Evolutionary conservation across 23 red algal species (phyloP), one percentile per base, ranked within the genome.

Genomic region (Gracilaria caudata): DNA sequence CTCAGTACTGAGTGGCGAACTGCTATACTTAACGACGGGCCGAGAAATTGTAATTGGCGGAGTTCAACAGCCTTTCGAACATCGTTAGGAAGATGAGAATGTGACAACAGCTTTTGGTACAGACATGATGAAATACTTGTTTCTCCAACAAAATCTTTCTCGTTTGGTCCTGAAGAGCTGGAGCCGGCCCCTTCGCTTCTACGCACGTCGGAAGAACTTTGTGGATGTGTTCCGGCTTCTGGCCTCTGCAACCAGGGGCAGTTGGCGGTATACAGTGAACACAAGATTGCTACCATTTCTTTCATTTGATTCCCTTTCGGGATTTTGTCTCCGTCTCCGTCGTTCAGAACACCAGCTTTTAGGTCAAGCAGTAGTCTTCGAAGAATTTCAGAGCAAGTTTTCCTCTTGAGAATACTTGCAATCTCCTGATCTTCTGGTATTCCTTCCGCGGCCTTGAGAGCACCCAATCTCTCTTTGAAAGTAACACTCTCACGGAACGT

Each of bases 1-100:
- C 70, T 75, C 70, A 75, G 47, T 43, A 49, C 40, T 75, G 70
- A 43, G 70, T 75, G 37, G 14, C 70, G 70, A 25, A 75, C 24
- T 46, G 38, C 43, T 46, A 75, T 75, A 24, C 70, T 28, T 47
- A 47, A 30, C 1, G 70, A 75, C 7, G 70, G 70, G 16, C 40
- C 70, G n/a, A 46, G 70, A 3, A 26, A n/a, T 14, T 46, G 38
- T 14, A 75, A 26, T 20, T 75, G 37, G 21, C 70, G 70, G 10
- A 47, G n/a, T 46, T 75, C 70, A n/a, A 75, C 23, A 43, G 33
- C 40, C 26, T 24, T 75, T 29, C 70, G 70, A 75, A 75, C 19
- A 75, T 75, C 70, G 38, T 24, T 49, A 3, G 70, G 19, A 20
- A 75, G 37, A 28, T 46, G 40, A 75, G 43, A 25, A 75, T 75